Evolutionary conservation across 2,329 filamentous ascomycete genomes (phyloP).

Genomic region (Venturia nashicola): DNA sequence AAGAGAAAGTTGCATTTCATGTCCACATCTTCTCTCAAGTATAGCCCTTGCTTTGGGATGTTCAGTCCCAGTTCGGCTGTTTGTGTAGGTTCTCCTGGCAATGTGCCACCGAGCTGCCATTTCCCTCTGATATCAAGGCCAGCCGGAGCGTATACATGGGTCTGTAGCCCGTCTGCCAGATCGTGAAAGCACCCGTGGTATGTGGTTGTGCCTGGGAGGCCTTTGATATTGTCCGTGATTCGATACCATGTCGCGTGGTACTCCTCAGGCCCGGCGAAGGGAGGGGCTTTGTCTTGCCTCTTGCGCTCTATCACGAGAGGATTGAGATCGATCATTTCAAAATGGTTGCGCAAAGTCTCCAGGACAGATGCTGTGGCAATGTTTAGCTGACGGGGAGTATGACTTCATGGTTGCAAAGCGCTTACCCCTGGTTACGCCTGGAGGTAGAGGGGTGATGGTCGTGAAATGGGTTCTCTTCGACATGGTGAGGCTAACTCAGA

Average conservation of each 20-base stretch:
- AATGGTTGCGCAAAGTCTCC: conserved; percentile 63
- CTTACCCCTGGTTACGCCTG: conserved; percentile 44
- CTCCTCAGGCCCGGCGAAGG: conserved; percentile 58
- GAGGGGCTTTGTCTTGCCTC: conserved; percentile 51
- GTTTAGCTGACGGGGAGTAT: neutral
- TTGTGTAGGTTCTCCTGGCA: conserved; percentile 57
- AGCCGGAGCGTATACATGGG: conserved; percentile 72
- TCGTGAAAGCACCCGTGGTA: conserved; percentile 78
- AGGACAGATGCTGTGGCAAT: conserved; percentile 45
- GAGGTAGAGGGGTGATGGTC: conserved; percentile 64
- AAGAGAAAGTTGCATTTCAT: conserved; percentile 71
- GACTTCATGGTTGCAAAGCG: neutral
- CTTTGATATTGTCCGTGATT: conserved; percentile 41
- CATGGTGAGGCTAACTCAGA: conserved; percentile 36
- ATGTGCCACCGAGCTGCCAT: conserved; percentile 62
- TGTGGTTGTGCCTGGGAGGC: conserved; percentile 58
- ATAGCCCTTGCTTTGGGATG: conserved; percentile 57
- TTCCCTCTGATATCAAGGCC: conserved; percentile 67
- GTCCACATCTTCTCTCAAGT: conserved; percentile 75
- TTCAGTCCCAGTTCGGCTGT: conserved; percentile 54
- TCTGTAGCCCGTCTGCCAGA: conserved; percentile 59
- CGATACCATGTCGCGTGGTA: conserved; percentile 61
- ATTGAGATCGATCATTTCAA: conserved; percentile 79
- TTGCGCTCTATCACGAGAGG: conserved; percentile 65
- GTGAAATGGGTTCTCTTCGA: conserved; percentile 62